A percentile compares a stretch with the other conserved stretches of the same genome.
These are phyloP conservation scores for Podospora sp. DNA, from an alignment of 495 filamentous ascomycete genomes.

Conservation along the genomic window DNA sequence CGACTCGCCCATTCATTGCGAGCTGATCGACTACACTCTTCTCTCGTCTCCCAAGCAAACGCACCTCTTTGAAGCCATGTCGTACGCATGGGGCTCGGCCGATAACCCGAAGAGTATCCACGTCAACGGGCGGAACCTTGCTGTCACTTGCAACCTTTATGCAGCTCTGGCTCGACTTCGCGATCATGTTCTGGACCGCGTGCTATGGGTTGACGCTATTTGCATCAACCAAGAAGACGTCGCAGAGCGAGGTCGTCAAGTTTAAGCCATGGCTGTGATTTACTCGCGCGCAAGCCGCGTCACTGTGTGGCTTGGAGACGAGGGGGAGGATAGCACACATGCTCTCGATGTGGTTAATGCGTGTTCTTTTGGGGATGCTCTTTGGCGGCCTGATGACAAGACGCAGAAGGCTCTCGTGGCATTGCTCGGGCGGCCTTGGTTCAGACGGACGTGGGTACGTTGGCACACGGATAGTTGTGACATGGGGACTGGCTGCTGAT, in stretches of 20 bases:
- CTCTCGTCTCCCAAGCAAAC: not conserved
- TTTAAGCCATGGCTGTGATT: constrained; percentile 1
- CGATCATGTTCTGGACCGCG: not conserved
- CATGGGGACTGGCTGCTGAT: not conserved
- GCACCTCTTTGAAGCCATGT: not conserved
- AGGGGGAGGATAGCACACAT: not conserved
- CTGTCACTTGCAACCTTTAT: not conserved
- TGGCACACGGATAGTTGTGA: not conserved
- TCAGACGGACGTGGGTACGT: constrained; percentile 15
- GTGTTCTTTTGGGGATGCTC: not conserved
- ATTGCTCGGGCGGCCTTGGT: constrained; percentile 1
- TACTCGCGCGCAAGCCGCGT: not conserved
- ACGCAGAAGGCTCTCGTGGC: not conserved
- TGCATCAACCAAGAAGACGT: constrained; percentile 22
- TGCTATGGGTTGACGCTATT: constrained; percentile 14
- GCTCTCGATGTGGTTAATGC: not conserved
- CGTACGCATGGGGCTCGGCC: not conserved
- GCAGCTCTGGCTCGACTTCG: not conserved
- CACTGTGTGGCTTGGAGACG: not conserved
- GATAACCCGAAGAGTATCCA: not conserved
- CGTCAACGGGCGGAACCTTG: not conserved
- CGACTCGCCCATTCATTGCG: too few relatives aligned
- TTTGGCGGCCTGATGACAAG: not conserved
- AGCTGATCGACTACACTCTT: too few relatives aligned
- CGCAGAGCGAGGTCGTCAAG: constrained; percentile 5